Percentiles rank a stretch among this genome's conserved stretches.
Conservation (phyloP, 345 rosid species). For the Eucalyptus tenuipes region DNA sequence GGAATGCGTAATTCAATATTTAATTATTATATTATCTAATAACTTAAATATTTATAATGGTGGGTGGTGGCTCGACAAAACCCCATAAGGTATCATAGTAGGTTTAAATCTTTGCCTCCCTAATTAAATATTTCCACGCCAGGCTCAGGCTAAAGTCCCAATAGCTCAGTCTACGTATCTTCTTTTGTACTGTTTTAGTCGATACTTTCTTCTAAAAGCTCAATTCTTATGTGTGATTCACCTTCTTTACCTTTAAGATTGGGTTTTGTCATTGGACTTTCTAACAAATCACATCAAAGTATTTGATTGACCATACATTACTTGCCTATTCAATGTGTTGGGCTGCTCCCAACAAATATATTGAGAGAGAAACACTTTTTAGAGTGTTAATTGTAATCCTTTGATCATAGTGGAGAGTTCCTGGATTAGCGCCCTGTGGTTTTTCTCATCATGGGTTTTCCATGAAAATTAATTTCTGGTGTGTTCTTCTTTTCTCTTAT, state of each 20-base stretch:
- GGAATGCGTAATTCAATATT: not conserved
- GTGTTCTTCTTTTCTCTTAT: too few relatives aligned
- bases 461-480: too few relatives aligned
- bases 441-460: too few relatives aligned
- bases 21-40: too few relatives aligned
- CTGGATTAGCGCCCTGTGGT: fast-evolving
- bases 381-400: too few relatives aligned
- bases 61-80: too few relatives aligned
- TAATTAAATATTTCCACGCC: fast-evolving
- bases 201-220: not conserved
- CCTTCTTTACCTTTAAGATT: not conserved
- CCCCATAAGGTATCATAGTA: fast-evolving
- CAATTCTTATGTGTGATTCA: not conserved
- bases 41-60: fast-evolving
- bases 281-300: not conserved
- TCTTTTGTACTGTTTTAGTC: not conserved
- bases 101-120: not conserved
- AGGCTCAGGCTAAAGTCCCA: fast-evolving
- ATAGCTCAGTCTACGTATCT: not conserved
- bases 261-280: not conserved
- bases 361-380: too few relatives aligned
- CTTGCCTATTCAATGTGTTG: not conserved
- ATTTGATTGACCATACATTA: not conserved
- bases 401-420: too few relatives aligned
- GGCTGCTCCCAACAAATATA: too few relatives aligned